Evolutionary conservation across 2,329 filamentous ascomycete species (phyloP), one percentile per base, ranked within the genome.

Genomic region (Sporothrix brunneoviolacea): DNA sequence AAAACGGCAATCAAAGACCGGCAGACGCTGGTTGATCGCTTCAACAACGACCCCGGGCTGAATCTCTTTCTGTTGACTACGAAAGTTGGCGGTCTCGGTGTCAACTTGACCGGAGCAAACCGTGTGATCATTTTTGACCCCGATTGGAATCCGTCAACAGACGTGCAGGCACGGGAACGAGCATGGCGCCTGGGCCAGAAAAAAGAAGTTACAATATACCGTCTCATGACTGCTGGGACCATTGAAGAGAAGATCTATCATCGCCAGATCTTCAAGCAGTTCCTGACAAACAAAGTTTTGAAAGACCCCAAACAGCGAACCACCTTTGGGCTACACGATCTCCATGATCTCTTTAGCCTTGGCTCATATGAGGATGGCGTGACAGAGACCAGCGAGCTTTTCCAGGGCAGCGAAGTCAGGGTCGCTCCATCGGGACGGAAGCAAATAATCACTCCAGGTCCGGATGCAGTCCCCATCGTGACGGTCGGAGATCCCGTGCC

Each of bases 191-290:
- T 98, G 2, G 93, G 93, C 0, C 93, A 98, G 69, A 96, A 94
- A 66, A 84, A 86, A 48, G 89, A 95, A 42, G 93, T 98, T 24
- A 91, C 89, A 4, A 95, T 98, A 19, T 98, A 96, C 65, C 86
- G 94, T 32, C 76, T 98, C n/a, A 95, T 98, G 87, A 95, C 89
- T 4, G 89, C 91, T 5, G 93, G 93, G 2, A 98, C 94, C 0
- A 98, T 98, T 21, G 93, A 98, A 64, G 93, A 98, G 67, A 98
- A 98, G 71, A 98, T 98, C 27, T 98, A 97, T 56, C 91, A 98
- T 66, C 86, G 94, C 15, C 93, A 98, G 63, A 93, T 98, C 45
- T 98, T 95, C 75, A 98, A 98, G 67, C 91, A 97, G 60, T 96
- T 97, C 63, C 75, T 98, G 55, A 93, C 90, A 4, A 95, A 97